Percentiles rank a stretch among this genome's conserved stretches.
phyloP scores from a whole-genome alignment of 2,329 filamentous ascomycete genomes.

The Cadophora sp. region DNA sequence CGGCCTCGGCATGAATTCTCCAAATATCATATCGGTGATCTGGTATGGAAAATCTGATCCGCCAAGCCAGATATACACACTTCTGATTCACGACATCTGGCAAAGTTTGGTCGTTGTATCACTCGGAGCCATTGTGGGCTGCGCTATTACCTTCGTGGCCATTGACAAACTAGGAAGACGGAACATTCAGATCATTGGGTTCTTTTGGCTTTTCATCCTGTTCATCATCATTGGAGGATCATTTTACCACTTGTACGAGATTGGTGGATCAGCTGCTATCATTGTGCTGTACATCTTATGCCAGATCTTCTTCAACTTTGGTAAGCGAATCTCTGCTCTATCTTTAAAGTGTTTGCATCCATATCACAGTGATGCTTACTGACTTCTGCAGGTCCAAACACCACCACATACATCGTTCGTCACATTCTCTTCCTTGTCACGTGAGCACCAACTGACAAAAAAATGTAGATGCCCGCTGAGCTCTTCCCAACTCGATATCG shows the following conservation, averaged over 20 bases:
- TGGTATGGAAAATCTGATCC: conserved; percentile 29
- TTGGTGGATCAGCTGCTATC: conserved; percentile 21
- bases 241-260: conserved; percentile 29
- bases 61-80: conserved; percentile 22
- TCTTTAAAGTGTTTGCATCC: neutral
- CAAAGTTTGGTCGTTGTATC: conserved; percentile 35
- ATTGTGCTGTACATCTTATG: conserved; percentile 34
- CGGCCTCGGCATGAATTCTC: conserved; percentile 70
- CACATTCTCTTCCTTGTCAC: neutral
- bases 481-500: conserved; percentile 27
- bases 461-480: conserved; percentile 21
- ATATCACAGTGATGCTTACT: neutral
- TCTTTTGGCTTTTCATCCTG: conserved; percentile 37
- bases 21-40: conserved; percentile 30
- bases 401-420: conserved; percentile 23
- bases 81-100: conserved; percentile 31
- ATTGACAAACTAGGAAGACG: conserved; percentile 34
- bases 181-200: conserved; percentile 36
- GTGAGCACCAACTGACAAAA: neutral
- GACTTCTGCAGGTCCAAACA: conserved; percentile 15
- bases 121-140: conserved; percentile 29
- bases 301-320: conserved; percentile 37
- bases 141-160: conserved; percentile 31
- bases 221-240: conserved; percentile 36
- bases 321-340: conserved; percentile 19